Percentiles rank a stretch among this genome's conserved stretches.
phyloP scores from a whole-genome alignment of 805 yeast species.

The Lipomyces japonicus region DNA sequence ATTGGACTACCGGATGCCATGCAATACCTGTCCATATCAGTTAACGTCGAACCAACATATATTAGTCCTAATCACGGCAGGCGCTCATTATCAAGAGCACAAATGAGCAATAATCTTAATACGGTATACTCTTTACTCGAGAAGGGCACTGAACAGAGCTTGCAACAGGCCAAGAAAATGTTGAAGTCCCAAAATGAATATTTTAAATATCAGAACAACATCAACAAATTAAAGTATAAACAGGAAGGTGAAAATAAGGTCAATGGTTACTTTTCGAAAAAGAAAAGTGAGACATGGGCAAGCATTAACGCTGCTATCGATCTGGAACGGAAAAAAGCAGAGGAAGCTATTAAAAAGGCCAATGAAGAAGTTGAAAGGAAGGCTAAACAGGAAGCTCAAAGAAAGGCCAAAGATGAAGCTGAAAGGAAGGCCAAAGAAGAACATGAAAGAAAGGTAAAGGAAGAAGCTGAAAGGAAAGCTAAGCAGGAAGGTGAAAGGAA shows the following conservation, averaged over 20 bases:
- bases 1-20: not conserved
- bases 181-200: not conserved
- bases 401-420: slow-evolving; percentile 23
- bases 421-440: slow-evolving; percentile 30
- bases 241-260: not conserved
- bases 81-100: not conserved
- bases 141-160: not conserved
- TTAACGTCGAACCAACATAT: no score
- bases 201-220: slow-evolving; percentile 3
- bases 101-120: not conserved
- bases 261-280: slow-evolving; percentile 5
- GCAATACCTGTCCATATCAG: no score
- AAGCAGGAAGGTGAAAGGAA: slow-evolving; percentile 26
- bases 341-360: slow-evolving; percentile 21
- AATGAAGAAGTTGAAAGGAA: slow-evolving; percentile 21
- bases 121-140: not conserved
- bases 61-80: not conserved
- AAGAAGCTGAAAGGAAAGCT: slow-evolving; percentile 31
- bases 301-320: slow-evolving; percentile 6
- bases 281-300: slow-evolving; percentile 11
- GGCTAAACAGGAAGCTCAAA: slow-evolving; percentile 16
- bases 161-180: not conserved
- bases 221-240: slow-evolving; percentile 1
- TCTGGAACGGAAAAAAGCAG: slow-evolving; percentile 16
- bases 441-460: slow-evolving; percentile 31